Evolutionary conservation across 164 flowering plant species (phyloP).

Genomic region (Warburgia ugandensis): DNA sequence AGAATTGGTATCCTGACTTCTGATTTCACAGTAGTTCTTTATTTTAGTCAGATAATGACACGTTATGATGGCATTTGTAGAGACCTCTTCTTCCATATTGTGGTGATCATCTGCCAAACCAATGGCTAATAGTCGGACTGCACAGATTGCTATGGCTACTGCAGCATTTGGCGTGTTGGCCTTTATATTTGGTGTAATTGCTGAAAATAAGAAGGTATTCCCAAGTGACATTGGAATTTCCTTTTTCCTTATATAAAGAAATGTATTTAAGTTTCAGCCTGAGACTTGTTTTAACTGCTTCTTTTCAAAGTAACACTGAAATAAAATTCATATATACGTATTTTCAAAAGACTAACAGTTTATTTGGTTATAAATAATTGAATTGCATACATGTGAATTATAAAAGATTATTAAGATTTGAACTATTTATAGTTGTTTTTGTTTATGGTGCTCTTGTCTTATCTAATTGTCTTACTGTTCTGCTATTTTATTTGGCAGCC

Average conservation of each 20-base stretch:
- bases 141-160: conserved; percentile 32
- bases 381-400: conserved; percentile 43
- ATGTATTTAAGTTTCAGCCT: too few species aligned
- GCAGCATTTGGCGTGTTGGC: conserved; percentile 34
- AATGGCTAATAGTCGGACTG: conserved; percentile 18
- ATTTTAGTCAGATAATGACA: too few species aligned
- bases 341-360: too few species aligned
- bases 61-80: conserved; percentile 4
- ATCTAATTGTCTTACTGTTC: not conserved
- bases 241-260: too few species aligned
- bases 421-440: not conserved
- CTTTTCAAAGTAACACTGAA: too few species aligned
- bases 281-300: too few species aligned
- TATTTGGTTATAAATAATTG: too few species aligned
- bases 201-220: conserved; percentile 63
- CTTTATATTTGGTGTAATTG: conserved; percentile 52
- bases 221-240: too few species aligned
- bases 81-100: not conserved
- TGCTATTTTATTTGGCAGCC: conserved; percentile 32
- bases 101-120: not conserved
- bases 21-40: too few species aligned
- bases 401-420: not conserved
- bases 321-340: too few species aligned
- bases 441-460: too few species aligned
- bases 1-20: too few species aligned